Evolutionary conservation across 2,329 filamentous ascomycete species (phyloP).

Genomic region (Colletotrichum orchidophilum): DNA sequence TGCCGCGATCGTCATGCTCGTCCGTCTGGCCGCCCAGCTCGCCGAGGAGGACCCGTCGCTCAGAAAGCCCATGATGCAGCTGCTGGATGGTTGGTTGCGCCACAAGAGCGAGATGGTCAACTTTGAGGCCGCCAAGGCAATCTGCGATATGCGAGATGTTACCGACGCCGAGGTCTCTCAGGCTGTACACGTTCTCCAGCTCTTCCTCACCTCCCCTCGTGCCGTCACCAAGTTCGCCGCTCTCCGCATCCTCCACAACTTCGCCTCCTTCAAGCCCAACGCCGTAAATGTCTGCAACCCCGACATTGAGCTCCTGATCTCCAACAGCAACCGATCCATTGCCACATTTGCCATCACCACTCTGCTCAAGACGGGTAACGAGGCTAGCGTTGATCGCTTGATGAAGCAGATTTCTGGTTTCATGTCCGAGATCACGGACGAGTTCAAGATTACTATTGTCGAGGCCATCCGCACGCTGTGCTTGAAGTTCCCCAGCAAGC

Average conservation of each 20-base stretch:
- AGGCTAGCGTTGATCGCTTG: slow-evolving; percentile 93
- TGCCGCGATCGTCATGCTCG: slow-evolving; percentile 90
- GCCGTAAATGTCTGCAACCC: slow-evolving; percentile 94
- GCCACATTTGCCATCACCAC: slow-evolving; percentile 99
- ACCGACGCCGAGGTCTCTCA: slow-evolving; percentile 91
- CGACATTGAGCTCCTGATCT: slow-evolving; percentile 96
- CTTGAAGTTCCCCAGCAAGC: slow-evolving; percentile 97
- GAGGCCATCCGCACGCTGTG: slow-evolving; percentile 97
- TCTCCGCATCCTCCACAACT: slow-evolving; percentile 94
- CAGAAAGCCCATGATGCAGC: slow-evolving; percentile 94
- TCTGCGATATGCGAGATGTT: slow-evolving; percentile 93
- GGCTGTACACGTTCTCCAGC: slow-evolving; percentile 92
- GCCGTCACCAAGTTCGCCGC: slow-evolving; percentile 98
- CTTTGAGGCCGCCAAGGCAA: slow-evolving; percentile 98
- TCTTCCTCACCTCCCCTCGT: slow-evolving; percentile 95
- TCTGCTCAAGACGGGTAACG: slow-evolving; percentile 96
- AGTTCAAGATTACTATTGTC: slow-evolving; percentile 99
- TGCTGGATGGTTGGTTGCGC: slow-evolving; percentile 94
- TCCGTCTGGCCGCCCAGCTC: slow-evolving; percentile 90
- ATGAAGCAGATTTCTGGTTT: slow-evolving; percentile 99
- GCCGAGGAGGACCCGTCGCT: slow-evolving; percentile 92
- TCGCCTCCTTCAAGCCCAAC: slow-evolving; percentile 94
- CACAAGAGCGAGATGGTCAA: slow-evolving; percentile 99
- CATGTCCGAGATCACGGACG: slow-evolving; percentile 99
- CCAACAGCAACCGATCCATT: slow-evolving; percentile 96